These are phyloP conservation scores for Falciphora oryzae DNA, from an alignment of 2,329 filamentous ascomycete species.

Conservation along the genomic window DNA sequence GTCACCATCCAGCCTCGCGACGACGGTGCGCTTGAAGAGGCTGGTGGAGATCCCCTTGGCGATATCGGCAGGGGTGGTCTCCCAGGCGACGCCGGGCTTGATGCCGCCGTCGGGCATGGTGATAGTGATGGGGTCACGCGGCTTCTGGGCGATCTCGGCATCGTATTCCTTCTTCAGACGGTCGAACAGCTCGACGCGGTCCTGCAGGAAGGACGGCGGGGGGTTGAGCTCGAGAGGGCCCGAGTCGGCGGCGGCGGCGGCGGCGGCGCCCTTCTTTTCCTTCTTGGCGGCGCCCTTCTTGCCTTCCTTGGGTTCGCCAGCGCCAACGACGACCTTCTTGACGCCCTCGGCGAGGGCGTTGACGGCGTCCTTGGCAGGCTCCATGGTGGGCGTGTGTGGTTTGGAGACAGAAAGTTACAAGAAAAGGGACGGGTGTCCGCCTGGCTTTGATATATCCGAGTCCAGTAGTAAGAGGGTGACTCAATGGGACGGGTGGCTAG, in stretches of 20 bases:
- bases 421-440: neutral
- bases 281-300: slow-evolving; percentile 39
- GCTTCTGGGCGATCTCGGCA: slow-evolving; percentile 65
- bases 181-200: slow-evolving; percentile 83
- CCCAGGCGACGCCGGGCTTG: slow-evolving; percentile 75
- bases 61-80: slow-evolving; percentile 80
- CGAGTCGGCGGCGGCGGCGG: slow-evolving; percentile 28
- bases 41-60: slow-evolving; percentile 77
- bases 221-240: slow-evolving; percentile 43
- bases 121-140: slow-evolving; percentile 68
- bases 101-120: slow-evolving; percentile 67
- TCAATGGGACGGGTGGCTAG: neutral
- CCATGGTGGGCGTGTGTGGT: slow-evolving; percentile 29
- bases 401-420: neutral
- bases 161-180: slow-evolving; percentile 80
- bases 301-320: slow-evolving; percentile 26
- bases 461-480: neutral
- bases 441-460: too few species aligned
- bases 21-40: slow-evolving; percentile 77
- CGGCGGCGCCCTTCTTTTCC: slow-evolving; percentile 39
- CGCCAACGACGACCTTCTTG: slow-evolving; percentile 52
- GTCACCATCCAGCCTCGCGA: slow-evolving; percentile 75
- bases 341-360: slow-evolving; percentile 48
- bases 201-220: slow-evolving; percentile 63
- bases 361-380: slow-evolving; percentile 41